Base-by-base conservation (phyloP, 2,329 filamentous ascomycete species). In the Diaporthe humulicola region DNA sequence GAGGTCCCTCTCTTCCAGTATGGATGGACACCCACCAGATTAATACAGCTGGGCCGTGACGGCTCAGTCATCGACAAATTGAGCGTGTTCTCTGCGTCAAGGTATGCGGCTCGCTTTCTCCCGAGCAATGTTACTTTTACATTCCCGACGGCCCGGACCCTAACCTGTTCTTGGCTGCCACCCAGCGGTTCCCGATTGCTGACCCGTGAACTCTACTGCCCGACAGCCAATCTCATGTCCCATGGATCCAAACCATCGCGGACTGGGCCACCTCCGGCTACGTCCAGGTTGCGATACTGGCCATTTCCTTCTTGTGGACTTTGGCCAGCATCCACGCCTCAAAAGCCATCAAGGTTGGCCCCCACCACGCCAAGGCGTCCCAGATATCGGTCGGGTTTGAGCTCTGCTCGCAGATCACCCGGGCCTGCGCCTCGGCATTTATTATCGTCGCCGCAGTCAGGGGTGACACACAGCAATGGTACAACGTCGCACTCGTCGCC, bases 261-360 rank as follows among this genome's bases (percentile, higher is more conserved):
- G 25, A 30, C 14, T 28, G 70, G 54, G 58, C 58, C 36, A 58
- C 36, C 19, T 71, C 73, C 4, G 75, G 75, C 17, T 70, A 73
- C 19, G 7, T 73, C 17, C 75, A 76, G 22, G 10, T 73, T 25
- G 70, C 56, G 33, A 48, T 71, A 19, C 58, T 76, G 40, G 57
- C 60, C 33, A 12, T 75, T 17, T 75, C 75, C 22, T 36, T 76
- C 9, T 14, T 76, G 9, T 76, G 75, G 75, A 74, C 71, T 36
- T 30, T 45, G 4, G 25, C 40, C 38, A 74, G 69, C 28, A 3
- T 71, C 19, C 58, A 58, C 40, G n/a, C 19, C 19, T 75, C 75
- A 4, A 54, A 56, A 15, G 42, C 40, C 2, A 60, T 50, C 48
- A 73, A 71, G 22, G 33, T 52, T 36, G 50, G 64, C 14, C 19